Percentiles rank a stretch among this genome's conserved stretches.
Evolutionary conservation across 2,329 filamentous ascomycete species (phyloP).

Genomic region (Penicillium glabrum): DNA sequence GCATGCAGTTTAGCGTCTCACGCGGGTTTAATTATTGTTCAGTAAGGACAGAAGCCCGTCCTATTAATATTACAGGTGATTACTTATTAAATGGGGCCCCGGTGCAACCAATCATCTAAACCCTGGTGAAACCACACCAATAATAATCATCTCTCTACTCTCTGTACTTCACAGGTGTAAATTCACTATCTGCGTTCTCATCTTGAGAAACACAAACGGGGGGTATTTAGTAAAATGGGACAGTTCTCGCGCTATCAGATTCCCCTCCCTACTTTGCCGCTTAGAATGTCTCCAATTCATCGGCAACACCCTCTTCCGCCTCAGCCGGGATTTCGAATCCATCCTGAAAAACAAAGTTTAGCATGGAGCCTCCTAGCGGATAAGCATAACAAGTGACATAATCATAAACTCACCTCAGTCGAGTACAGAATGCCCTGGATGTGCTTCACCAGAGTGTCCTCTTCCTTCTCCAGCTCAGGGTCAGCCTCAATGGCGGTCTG

Average conservation of each 20-base stretch:
- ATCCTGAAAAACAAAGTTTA: constrained; percentile 22
- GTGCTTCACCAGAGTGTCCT: constrained; percentile 87
- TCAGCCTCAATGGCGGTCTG: constrained; percentile 92
- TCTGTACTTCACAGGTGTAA: neutral
- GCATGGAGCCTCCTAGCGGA: neutral
- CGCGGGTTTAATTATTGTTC: constrained; percentile 23
- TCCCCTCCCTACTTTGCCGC: constrained; percentile 2
- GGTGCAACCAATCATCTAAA: neutral
- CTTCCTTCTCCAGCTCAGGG: constrained; percentile 89
- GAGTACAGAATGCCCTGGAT: constrained; percentile 97
- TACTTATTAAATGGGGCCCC: neutral
- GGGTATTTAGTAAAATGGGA: constrained; percentile 24
- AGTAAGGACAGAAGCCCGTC: neutral
- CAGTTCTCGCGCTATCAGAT: constrained; percentile 6
- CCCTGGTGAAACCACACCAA: neutral
- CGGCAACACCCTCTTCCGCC: constrained; percentile 58
- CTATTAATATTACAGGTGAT: neutral
- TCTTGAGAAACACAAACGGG: constrained; percentile 5
- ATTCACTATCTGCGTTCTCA: neutral
- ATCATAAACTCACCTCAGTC: constrained; percentile 65
- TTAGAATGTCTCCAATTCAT: constrained; percentile 45
- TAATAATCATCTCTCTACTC: neutral
- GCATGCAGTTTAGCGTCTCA: constrained; percentile 4
- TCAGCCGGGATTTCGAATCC: constrained; percentile 77
- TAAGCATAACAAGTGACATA: neutral